These are phyloP conservation scores for Lactarius sp. DNA, from an alignment of 768 basidiomycete species.

Conservation along the genomic window DNA sequence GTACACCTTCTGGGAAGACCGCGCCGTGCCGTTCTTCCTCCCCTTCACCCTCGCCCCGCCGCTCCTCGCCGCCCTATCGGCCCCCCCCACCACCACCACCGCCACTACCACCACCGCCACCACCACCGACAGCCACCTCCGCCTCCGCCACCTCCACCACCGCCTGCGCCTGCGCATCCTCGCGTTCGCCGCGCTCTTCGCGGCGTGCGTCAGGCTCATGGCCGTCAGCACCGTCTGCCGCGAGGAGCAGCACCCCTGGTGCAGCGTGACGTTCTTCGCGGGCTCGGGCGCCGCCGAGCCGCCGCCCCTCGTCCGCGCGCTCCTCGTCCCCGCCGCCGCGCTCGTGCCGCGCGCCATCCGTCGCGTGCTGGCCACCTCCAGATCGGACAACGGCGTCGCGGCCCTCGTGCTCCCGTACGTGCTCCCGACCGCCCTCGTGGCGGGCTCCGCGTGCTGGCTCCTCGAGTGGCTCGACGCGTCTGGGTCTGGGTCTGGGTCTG, in stretches of 20 bases:
- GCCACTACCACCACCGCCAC: no score
- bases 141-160: constrained; percentile 12
- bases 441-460: constrained; percentile 67
- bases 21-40: constrained; percentile 68
- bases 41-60: constrained; percentile 57
- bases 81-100: constrained; percentile 60
- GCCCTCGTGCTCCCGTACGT: constrained; percentile 55
- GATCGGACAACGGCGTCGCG: constrained; percentile 72
- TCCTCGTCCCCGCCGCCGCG: constrained; percentile 53
- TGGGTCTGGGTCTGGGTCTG: constrained; percentile 33
- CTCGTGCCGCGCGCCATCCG: constrained; percentile 53
- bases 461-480: constrained; percentile 74
- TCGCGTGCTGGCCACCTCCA: constrained; percentile 56
- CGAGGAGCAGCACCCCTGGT: constrained; percentile 91
- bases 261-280: constrained; percentile 84
- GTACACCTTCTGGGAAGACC: constrained; percentile 97
- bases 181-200: constrained; percentile 61
- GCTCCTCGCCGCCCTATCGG: constrained; percentile 57
- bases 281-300: constrained; percentile 65
- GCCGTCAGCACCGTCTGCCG: constrained; percentile 82
- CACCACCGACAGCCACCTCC: no score
- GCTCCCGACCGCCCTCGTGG: constrained; percentile 53
- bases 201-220: constrained; percentile 68
- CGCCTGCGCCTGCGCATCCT: constrained; percentile 73
- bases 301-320: constrained; percentile 50